Conservation (phyloP, 805 yeast genomes). For the Wilhelminamyces savonicus region DNA sequence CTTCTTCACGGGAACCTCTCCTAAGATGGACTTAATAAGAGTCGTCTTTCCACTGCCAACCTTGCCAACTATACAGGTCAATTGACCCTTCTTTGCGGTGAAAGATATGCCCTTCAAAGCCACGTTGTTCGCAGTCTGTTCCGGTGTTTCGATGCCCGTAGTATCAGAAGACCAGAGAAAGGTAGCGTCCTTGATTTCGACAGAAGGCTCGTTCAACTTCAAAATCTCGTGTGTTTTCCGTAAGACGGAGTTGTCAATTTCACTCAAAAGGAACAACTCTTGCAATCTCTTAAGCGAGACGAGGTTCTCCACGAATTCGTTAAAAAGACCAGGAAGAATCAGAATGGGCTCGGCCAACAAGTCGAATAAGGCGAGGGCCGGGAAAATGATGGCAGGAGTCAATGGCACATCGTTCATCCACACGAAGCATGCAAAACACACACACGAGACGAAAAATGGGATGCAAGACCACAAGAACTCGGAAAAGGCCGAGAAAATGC, state of each 20-base stretch:
- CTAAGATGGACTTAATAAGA: conserved; percentile 16
- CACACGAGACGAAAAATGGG: conserved; percentile 17
- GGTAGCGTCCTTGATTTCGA: conserved; percentile 8
- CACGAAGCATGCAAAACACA: conserved; percentile 15
- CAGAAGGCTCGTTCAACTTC: conserved; percentile 7
- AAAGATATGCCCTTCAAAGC: conserved; percentile 16
- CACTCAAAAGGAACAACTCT: conserved; percentile 9
- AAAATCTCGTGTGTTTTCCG: conserved; percentile 4
- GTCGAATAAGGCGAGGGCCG: conserved; percentile 19
- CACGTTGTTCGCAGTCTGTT: not conserved
- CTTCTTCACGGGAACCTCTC: conserved; percentile 10
- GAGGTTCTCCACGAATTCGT: conserved; percentile 8
- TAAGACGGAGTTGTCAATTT: conserved; percentile 7
- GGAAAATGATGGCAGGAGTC: conserved; percentile 20
- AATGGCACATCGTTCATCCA: conserved; percentile 10
- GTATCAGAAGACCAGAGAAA: conserved; percentile 8
- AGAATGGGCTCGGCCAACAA: conserved; percentile 11
- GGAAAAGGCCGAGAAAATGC: conserved; percentile 6
- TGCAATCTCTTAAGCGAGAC: conserved; percentile 12
- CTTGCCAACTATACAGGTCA: conserved; percentile 19
- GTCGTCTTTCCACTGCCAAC: conserved; percentile 23
- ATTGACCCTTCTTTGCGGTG: conserved; percentile 16
- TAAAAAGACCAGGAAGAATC: conserved; percentile 9
- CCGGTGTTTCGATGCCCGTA: no score
- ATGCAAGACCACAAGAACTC: conserved; percentile 18